Percentiles rank a stretch among this genome's conserved stretches.
These are phyloP conservation scores for Saccharomycopsis fermentans DNA, from an alignment of 805 yeast genomes.

Conservation along the genomic window DNA sequence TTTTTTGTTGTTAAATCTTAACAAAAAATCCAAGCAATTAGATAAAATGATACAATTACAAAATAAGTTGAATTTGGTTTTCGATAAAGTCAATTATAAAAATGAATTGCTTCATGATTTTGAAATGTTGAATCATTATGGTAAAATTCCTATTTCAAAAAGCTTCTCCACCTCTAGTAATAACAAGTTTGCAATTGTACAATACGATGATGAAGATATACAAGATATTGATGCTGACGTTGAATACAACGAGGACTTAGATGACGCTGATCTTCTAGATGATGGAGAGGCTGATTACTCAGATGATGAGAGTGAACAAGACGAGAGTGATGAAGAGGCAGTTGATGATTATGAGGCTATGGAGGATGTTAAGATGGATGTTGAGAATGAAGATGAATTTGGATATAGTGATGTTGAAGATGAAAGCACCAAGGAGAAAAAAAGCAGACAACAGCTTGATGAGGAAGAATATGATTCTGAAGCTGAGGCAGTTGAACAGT, in stretches of 20 bases:
- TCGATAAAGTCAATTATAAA: conserved; percentile 41
- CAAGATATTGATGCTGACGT: conserved; percentile 37
- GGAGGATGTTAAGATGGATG: conserved; percentile 22
- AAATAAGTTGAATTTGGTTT: conserved; percentile 66
- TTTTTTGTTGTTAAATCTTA: conserved; percentile 45
- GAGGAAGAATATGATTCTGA: conserved; percentile 18
- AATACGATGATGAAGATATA: conserved; percentile 29
- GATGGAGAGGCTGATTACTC: conserved; percentile 37
- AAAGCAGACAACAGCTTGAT: not conserved
- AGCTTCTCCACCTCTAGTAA: conserved; percentile 25
- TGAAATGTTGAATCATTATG: conserved; percentile 2
- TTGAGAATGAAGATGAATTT: conserved; percentile 21
- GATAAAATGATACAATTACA: conserved; percentile 70
- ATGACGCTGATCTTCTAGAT: conserved; percentile 35
- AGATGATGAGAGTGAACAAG: conserved; percentile 28
- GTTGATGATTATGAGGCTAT: conserved; percentile 18
- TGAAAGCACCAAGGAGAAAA: conserved; percentile 13
- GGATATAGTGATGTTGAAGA: conserved; percentile 32
- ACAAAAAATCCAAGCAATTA: conserved; percentile 54
- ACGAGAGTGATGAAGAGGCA: conserved; percentile 26
- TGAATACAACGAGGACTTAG: conserved; percentile 64
- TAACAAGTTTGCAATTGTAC: conserved; percentile 22
- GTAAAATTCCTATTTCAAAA: conserved; percentile 17
- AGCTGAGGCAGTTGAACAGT: conserved; percentile 16
- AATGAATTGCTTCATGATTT: conserved; percentile 39